Evolutionary conservation across 106 monocot species (phyloP), one percentile per base, ranked within the genome.

Genomic region (Dioscorea zingiberensis): DNA sequence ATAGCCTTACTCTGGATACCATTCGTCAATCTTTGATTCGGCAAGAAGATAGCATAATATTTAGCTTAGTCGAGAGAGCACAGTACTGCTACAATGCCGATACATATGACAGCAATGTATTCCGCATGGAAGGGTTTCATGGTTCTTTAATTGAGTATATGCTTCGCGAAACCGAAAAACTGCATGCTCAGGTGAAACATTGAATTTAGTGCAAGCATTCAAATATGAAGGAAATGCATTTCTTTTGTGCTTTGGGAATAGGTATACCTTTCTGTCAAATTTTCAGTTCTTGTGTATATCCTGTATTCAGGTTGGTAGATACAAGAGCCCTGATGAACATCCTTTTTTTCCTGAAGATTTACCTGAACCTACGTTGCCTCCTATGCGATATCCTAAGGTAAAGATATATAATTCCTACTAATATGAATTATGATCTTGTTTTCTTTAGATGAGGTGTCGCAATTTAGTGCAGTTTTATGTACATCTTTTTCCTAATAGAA

Each of bases 21-120:
- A 92, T 97, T 44, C 69, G 91, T 10, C 79, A 86, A 32, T 86
- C 87, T 57, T 65, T 97, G 54, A 88, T 97, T 63, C 70, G 88
- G 28, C 97, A 92, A 75, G 97, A 97, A 76, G 97, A 97, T 73
- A 92, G 85, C 65, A 97, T 97, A 62, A 97, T 97, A 69, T 97
- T 86, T 73, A 66, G 70, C 65, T 83, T 97, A 53, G 62, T 97
- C 13, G 97, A 86, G 73, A 88, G 97, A 65, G 83, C 97, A 4
- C 85, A 97, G 55, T 97, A 78, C 62, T 69, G 85, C 32, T 88
- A 86, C 45, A 97, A 97, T 77, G 79, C 77, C 13, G 85, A 88
- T 47, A 80, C 88, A 17, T 97, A 88, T 66, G 67, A 81, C 60
- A 47, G 60, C 16, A 80, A 81, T 80, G 75, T 62, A 26, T 88